Evolutionary conservation across 805 yeast genomes (phyloP).

Genomic region (Millerago galiae): DNA sequence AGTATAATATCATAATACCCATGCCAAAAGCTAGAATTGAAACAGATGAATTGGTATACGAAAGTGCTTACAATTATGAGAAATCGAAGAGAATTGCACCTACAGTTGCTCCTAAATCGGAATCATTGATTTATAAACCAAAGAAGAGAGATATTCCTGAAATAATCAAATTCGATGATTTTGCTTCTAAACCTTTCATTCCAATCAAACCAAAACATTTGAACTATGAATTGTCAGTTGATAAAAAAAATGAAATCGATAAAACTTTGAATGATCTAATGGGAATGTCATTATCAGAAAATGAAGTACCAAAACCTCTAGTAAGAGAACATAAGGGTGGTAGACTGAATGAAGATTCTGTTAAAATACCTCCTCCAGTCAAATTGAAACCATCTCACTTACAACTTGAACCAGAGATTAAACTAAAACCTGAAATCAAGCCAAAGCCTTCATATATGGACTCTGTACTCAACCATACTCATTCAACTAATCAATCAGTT

Average conservation of each 20-base stretch:
- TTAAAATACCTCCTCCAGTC: slow-evolving; percentile 5
- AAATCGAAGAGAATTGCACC: slow-evolving; percentile 27
- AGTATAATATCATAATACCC: slow-evolving; percentile 3
- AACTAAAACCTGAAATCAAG: not conserved
- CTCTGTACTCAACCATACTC: slow-evolving; percentile 8
- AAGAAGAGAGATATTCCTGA: slow-evolving; percentile 14
- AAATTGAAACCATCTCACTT: not conserved
- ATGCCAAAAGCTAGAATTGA: slow-evolving; percentile 7
- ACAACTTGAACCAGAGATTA: not conserved
- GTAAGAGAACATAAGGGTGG: slow-evolving; percentile 11
- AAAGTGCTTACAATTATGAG: slow-evolving; percentile 51
- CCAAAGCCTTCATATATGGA: slow-evolving; percentile 10
- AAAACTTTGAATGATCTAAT: slow-evolving; percentile 11
- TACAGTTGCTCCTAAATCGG: not conserved
- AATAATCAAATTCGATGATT: slow-evolving; percentile 22
- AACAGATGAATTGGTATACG: slow-evolving; percentile 45
- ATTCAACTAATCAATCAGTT: slow-evolving; percentile 10
- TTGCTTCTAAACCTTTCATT: slow-evolving; percentile 5
- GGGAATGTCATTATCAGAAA: slow-evolving; percentile 4
- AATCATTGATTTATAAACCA: not conserved
- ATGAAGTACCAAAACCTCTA: not conserved
- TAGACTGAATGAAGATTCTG: slow-evolving; percentile 3
- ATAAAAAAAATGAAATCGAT: slow-evolving; percentile 16
- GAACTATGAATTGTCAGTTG: slow-evolving; percentile 17
- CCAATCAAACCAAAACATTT: slow-evolving; percentile 10